These are phyloP conservation scores for Saturnispora halmiae DNA, from an alignment of 805 yeast species.

Conservation along the genomic window DNA sequence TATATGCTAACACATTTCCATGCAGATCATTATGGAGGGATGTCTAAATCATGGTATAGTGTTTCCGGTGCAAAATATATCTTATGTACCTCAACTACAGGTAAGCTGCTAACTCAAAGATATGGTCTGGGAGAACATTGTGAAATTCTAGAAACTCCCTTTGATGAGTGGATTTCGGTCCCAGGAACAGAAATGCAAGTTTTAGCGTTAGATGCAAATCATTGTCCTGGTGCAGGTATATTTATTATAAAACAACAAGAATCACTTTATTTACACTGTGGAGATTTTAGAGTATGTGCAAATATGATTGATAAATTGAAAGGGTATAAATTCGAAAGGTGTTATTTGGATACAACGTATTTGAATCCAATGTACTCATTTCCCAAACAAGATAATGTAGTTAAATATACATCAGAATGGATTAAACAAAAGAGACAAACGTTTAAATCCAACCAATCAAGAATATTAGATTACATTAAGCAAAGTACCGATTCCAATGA, in stretches of 20 bases:
- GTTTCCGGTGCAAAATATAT: slow-evolving; percentile 38
- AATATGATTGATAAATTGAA: slow-evolving; percentile 36
- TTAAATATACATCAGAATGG: slow-evolving; percentile 49
- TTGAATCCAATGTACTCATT: slow-evolving; percentile 64
- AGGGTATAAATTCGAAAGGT: slow-evolving; percentile 37
- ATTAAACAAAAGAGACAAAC: slow-evolving; percentile 24
- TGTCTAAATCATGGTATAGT: slow-evolving; percentile 65
- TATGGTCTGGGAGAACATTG: slow-evolving; percentile 33
- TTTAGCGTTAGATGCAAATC: slow-evolving; percentile 74
- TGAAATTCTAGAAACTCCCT: slow-evolving; percentile 31
- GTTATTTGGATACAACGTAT: slow-evolving; percentile 89
- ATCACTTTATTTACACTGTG: slow-evolving; percentile 63
- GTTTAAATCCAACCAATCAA: slow-evolving; percentile 21
- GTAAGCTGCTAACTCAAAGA: slow-evolving; percentile 41
- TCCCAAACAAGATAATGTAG: slow-evolving; percentile 67
- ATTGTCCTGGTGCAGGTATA: slow-evolving; percentile 92
- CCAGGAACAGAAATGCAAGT: slow-evolving; percentile 42
- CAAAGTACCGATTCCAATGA: slow-evolving; percentile 14
- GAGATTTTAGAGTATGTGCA: slow-evolving; percentile 75
- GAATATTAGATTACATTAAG: slow-evolving; percentile 31
- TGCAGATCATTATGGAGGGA: slow-evolving; percentile 88
- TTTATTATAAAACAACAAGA: slow-evolving; percentile 52
- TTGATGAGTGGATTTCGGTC: slow-evolving; percentile 30
- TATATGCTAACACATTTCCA: slow-evolving; percentile 81
- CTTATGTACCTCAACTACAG: slow-evolving; percentile 67